Evolutionary conservation across 371 early-diverging fungal genomes (phyloP).

Genomic region (Lichtheimia ramosa): DNA sequence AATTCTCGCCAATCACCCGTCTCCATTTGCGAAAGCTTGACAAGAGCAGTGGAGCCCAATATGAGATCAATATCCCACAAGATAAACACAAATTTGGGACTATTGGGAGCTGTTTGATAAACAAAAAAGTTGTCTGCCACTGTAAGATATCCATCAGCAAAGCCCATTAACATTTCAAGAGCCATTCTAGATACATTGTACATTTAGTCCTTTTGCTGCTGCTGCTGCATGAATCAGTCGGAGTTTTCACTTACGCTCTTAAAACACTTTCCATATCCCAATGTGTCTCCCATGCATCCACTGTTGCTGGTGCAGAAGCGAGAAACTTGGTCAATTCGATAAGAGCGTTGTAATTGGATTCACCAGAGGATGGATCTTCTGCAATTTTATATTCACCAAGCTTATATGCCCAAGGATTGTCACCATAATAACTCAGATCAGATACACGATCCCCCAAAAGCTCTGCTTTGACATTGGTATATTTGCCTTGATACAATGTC

Average conservation of each 20-base stretch:
- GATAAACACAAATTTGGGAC: conserved; percentile 22
- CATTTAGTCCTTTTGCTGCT: neutral
- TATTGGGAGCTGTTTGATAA: conserved; percentile 10
- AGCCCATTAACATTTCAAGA: conserved; percentile 35
- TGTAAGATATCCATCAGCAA: conserved; percentile 35
- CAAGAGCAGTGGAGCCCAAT: conserved; percentile 15
- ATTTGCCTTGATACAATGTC: conserved; percentile 22
- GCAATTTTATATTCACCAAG: conserved; percentile 26
- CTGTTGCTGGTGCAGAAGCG: conserved; percentile 17
- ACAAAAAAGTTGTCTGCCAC: conserved; percentile 38
- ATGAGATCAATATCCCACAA: conserved; percentile 37
- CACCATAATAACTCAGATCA: conserved; percentile 21
- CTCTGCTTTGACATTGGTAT: neutral
- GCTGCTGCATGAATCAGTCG: neutral
- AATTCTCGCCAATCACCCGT: conserved; percentile 30
- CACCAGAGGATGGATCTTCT: conserved; percentile 17
- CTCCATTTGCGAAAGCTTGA: conserved; percentile 12
- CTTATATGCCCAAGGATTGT: conserved; percentile 19
- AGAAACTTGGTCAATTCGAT: conserved; percentile 35
- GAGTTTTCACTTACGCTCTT: conserved; percentile 25
- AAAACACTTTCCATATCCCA: conserved; percentile 35
- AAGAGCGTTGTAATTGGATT: conserved; percentile 10
- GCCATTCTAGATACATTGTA: conserved; percentile 21
- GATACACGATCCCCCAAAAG: conserved; percentile 5
- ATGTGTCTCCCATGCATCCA: conserved; percentile 26